Percentiles rank a stretch among this genome's conserved stretches.
Conservation (phyloP, 176 grass and related monocot species). For the Eleusine coracana region DNA sequence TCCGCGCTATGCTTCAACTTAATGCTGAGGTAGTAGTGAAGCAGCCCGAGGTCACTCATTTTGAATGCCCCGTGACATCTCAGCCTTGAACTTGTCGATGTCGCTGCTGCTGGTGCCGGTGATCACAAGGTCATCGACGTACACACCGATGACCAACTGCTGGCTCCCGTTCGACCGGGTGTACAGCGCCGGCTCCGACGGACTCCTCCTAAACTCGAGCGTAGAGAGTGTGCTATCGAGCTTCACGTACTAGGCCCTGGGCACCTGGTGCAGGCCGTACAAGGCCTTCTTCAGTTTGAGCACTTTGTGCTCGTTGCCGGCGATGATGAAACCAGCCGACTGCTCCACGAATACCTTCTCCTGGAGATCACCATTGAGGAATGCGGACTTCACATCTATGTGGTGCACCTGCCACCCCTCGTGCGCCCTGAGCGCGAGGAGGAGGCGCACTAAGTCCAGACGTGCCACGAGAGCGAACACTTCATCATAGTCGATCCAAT, state of each 20-base stretch:
- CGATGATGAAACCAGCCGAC: neutral
- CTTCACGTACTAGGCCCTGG: neutral
- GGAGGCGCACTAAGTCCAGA: neutral
- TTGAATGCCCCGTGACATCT: neutral
- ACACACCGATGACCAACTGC: neutral
- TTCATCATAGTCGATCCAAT: neutral
- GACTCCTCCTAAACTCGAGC: neutral
- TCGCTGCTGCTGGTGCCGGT: neutral
- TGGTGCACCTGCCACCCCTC: neutral
- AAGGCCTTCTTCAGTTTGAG: neutral
- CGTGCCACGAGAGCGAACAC: neutral
- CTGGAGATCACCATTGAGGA: neutral
- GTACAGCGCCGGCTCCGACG: neutral
- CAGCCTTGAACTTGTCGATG: neutral
- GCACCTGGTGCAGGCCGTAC: neutral
- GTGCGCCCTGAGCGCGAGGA: neutral
- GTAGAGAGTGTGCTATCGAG: neutral
- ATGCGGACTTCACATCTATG: neutral
- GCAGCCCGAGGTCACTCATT: neutral
- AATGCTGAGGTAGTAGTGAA: neutral
- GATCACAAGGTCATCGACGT: neutral
- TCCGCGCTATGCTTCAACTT: neutral
- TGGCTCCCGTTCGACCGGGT: neutral
- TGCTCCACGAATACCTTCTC: neutral
- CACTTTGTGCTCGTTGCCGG: neutral